Percentiles rank a stretch among this genome's conserved stretches.
These are phyloP conservation scores for Millerozyma miso DNA, from an alignment of 805 yeast species.

Conservation along the genomic window DNA sequence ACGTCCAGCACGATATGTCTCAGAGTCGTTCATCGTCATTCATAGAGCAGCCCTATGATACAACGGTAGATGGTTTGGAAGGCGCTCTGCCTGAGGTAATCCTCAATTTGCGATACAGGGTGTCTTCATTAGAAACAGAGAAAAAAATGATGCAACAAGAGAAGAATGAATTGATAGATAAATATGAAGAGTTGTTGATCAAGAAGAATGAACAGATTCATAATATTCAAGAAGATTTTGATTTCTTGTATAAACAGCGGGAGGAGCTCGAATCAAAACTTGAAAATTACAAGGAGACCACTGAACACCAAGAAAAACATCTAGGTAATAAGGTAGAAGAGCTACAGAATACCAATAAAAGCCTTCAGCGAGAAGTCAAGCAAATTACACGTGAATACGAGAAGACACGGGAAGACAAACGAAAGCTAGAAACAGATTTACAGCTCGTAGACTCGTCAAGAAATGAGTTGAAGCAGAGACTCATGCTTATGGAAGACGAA, in stretches of 20 bases:
- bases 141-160: slow-evolving; percentile 26
- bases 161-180: slow-evolving; percentile 17
- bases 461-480: slow-evolving; percentile 37
- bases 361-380: slow-evolving; percentile 9
- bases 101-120: slow-evolving; percentile 29
- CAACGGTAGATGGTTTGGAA: slow-evolving; percentile 11
- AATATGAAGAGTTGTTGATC: slow-evolving; percentile 25
- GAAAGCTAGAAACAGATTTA: slow-evolving; percentile 33
- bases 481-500: slow-evolving; percentile 22
- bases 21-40: slow-evolving; percentile 22
- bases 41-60: slow-evolving; percentile 18
- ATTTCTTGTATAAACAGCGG: slow-evolving; percentile 31
- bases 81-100: slow-evolving; percentile 15
- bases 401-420: slow-evolving; percentile 21
- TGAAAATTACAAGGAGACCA: slow-evolving; percentile 26
- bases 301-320: slow-evolving; percentile 13
- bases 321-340: slow-evolving; percentile 15
- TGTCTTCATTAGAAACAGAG: slow-evolving; percentile 29
- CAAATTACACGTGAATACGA: slow-evolving; percentile 16
- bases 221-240: slow-evolving; percentile 32
- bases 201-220: slow-evolving; percentile 30
- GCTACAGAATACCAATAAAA: neutral
- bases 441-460: slow-evolving; percentile 29
- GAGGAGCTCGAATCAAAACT: slow-evolving; percentile 27
- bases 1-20: too few relatives aligned